phyloP scores from a whole-genome alignment of 306 rosid species.

The Cucumis melo region DNA sequence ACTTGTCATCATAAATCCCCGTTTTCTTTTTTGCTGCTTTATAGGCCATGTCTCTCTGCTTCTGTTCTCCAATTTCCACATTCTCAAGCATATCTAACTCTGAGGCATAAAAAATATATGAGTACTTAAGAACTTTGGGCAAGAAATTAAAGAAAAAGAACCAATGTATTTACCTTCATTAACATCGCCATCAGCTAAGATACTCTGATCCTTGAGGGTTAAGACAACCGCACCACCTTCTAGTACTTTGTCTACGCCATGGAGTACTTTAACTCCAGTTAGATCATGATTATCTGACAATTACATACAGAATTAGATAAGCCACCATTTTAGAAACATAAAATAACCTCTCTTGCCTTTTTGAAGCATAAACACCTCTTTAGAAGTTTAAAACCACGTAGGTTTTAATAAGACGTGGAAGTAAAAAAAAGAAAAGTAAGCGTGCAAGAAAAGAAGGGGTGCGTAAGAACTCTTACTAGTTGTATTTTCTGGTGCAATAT shows the following conservation, averaged over 20 bases:
- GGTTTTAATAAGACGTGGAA: not conserved
- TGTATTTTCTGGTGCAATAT: conserved; percentile 29
- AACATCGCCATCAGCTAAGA: conserved; percentile 75
- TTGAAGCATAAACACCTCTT: not conserved
- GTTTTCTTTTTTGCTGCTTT: conserved; percentile 82
- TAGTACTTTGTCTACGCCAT: conserved; percentile 84
- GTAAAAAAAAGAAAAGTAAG: not conserved
- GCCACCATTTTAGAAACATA: not conserved
- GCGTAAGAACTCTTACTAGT: conserved; percentile 27
- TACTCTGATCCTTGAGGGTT: conserved; percentile 82
- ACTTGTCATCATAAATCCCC: conserved; percentile 76
- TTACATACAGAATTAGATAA: conserved; percentile 7
- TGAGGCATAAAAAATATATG: conserved; percentile 26
- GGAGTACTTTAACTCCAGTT: conserved; percentile 89
- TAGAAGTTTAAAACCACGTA: not conserved
- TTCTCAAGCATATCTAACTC: conserved; percentile 91
- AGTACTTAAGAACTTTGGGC: conserved; percentile 1
- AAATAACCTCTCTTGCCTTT: not conserved
- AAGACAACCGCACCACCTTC: conserved; percentile 92
- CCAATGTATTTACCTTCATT: conserved; percentile 54
- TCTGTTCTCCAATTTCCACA: conserved; percentile 89
- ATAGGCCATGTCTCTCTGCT: conserved; percentile 67
- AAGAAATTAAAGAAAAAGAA: conserved; percentile 3
- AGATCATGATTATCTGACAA: conserved; percentile 46
- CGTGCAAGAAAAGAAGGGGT: not conserved